Conservation (phyloP, 1,139 yeast species). For the Pichia sp. region DNA sequence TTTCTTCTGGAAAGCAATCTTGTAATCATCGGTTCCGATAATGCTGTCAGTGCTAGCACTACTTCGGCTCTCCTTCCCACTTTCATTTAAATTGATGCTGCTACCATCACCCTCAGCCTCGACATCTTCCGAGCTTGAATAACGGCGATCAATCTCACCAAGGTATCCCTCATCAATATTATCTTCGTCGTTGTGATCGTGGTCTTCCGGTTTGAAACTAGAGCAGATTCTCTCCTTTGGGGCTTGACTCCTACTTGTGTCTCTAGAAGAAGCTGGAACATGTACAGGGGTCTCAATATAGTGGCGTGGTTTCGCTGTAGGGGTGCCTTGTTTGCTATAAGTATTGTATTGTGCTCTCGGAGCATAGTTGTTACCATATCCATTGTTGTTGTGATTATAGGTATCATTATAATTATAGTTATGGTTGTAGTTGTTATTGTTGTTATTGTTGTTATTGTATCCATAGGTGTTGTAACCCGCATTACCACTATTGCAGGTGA, state of each 20-base stretch:
- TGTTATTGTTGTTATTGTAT: neutral
- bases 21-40: neutral
- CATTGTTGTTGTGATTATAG: neutral
- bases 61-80: neutral
- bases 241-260: too few species aligned
- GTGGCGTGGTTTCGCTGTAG: neutral
- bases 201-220: too few species aligned
- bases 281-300: neutral
- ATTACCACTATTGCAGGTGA: slow-evolving; percentile 5
- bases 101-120: neutral
- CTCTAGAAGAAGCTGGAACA: neutral
- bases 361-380: neutral
- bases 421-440: neutral
- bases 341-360: too few species aligned
- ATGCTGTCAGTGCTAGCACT: neutral
- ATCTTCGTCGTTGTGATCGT: neutral
- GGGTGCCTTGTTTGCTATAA: too few species aligned
- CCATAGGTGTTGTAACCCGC: neutral
- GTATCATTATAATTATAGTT: neutral
- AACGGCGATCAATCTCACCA: neutral
- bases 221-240: too few species aligned
- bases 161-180: slow-evolving; percentile 1
- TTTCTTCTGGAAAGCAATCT: neutral
- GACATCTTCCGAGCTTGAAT: neutral
- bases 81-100: neutral